phyloP scores from a whole-genome alignment of 768 basidiomycete genomes.

The Collybia mongolica region DNA sequence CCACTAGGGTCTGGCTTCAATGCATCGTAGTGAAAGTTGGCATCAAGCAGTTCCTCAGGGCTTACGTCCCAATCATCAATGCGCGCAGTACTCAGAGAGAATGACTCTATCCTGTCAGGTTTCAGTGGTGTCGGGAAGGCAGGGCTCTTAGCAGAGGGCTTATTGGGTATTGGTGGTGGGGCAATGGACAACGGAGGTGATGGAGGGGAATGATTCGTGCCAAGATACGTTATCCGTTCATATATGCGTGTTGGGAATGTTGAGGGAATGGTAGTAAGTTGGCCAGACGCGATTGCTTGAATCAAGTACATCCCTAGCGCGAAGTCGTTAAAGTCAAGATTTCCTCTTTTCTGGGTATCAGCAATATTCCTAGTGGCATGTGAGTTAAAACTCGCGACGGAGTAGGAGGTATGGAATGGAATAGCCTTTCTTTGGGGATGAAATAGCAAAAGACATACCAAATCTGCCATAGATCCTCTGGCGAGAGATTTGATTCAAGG shows the following conservation, averaged over 20 bases:
- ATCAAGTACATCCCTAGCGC: slow-evolving; percentile 71
- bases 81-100: background rate
- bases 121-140: slow-evolving; percentile 1
- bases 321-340: slow-evolving; percentile 67
- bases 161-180: background rate
- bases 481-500: slow-evolving; percentile 56
- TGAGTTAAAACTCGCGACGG: background rate
- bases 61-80: slow-evolving; percentile 24
- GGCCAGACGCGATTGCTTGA: slow-evolving; percentile 31
- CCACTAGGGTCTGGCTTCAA: slow-evolving; percentile 29
- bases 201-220: slow-evolving; percentile 4
- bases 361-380: slow-evolving; percentile 49
- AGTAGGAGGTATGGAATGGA: too few species aligned
- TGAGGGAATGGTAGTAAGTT: slow-evolving; percentile 27
- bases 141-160: background rate
- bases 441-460: slow-evolving; percentile 41
- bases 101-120: too few species aligned
- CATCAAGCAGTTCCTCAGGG: slow-evolving; percentile 23
- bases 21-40: slow-evolving; percentile 28
- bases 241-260: slow-evolving; percentile 28
- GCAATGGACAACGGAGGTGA: slow-evolving; percentile 5
- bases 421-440: too few species aligned
- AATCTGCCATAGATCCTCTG: slow-evolving; percentile 58
- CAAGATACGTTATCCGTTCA: slow-evolving; percentile 21
- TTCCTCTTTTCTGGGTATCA: slow-evolving; percentile 56